phyloP scores from a whole-genome alignment of 805 yeast genomes.

The Jamesozyma lodderae region DNA sequence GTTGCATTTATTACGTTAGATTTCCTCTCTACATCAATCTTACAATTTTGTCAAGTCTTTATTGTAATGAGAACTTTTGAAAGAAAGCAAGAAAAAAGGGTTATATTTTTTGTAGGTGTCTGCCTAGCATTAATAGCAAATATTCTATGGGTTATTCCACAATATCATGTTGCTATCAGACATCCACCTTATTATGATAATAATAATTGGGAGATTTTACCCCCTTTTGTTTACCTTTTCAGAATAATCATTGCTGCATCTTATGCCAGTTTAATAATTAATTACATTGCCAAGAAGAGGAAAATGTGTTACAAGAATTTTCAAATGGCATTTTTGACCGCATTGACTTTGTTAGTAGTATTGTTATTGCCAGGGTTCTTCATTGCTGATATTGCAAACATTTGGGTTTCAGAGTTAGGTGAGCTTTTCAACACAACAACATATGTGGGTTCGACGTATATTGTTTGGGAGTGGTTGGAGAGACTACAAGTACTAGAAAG shows the following conservation, averaged over 20 bases:
- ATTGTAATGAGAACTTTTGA: conserved; percentile 59
- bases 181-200: conserved; percentile 9
- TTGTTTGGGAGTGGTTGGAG: conserved; percentile 84
- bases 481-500: conserved; percentile 49
- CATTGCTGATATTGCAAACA: conserved; percentile 64
- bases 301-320: conserved; percentile 39
- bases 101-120: conserved; percentile 51
- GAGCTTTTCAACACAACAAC: conserved; percentile 66
- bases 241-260: conserved; percentile 63
- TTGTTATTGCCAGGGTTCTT: conserved; percentile 60
- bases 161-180: conserved; percentile 9
- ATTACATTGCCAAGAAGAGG: conserved; percentile 44
- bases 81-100: conserved; percentile 58
- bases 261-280: conserved; percentile 55
- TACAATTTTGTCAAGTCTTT: conserved; percentile 63
- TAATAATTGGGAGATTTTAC: conserved; percentile 44
- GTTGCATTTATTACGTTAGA: conserved; percentile 46
- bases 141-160: conserved; percentile 58
- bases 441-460: conserved; percentile 60
- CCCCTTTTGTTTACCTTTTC: conserved; percentile 65
- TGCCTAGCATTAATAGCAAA: conserved; percentile 47
- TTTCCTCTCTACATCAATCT: conserved; percentile 45
- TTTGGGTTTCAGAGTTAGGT: conserved; percentile 66
- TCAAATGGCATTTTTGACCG: conserved; percentile 45
- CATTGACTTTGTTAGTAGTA: conserved; percentile 46